Evolutionary conservation across 768 basidiomycete species (phyloP), one percentile per base, ranked within the genome.

Genomic region (Phlebiopsis gigantea): DNA sequence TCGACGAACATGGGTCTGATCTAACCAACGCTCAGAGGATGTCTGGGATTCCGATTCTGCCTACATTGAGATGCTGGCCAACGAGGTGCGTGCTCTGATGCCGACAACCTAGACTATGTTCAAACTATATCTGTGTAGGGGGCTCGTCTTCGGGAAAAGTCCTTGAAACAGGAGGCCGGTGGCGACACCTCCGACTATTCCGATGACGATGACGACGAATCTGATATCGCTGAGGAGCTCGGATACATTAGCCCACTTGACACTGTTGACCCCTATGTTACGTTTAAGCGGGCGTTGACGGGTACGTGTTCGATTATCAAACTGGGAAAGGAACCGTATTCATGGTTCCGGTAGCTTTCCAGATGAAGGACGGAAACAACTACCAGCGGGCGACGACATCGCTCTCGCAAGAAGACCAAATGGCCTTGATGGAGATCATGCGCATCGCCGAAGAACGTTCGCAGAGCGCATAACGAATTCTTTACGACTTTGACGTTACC

Each of bases 1-100:
- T n/a, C 8, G 5, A 14, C 29, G 2, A 28, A 19, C 34, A 39
- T 45, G 2, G 43, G 4, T 46, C 45, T 21, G 19, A 43, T 21
- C 55, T 61, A 15, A 60, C 19, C 15, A 25, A 1, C 7, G 24
- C 34, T 59, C 62, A 85, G 91, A 90, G 66, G 93, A 95, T 68
- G 90, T 93, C 15, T 93, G 88, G 85, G 92, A 94, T 64, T 87
- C 90, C 57, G 90, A 93, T 63, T 91, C 90, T 7, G 89, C 87
- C 6, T 95, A 93, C 67, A 77, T 93, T 44, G 91, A 94, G 68
- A 74, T 92, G 78, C 79, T 95, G 30, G 92, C 90, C 6, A 82
- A 83, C 62, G 88, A 93, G 79, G 90, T 88, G 67, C n/a, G n/a
- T n/a, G n/a, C n/a, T n/a, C n/a, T n/a, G 34, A 17, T 17, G 34